These are phyloP conservation scores for Lasiodiplodia hormozganensis DNA, from an alignment of 2,329 filamentous ascomycete species.

Conservation along the genomic window DNA sequence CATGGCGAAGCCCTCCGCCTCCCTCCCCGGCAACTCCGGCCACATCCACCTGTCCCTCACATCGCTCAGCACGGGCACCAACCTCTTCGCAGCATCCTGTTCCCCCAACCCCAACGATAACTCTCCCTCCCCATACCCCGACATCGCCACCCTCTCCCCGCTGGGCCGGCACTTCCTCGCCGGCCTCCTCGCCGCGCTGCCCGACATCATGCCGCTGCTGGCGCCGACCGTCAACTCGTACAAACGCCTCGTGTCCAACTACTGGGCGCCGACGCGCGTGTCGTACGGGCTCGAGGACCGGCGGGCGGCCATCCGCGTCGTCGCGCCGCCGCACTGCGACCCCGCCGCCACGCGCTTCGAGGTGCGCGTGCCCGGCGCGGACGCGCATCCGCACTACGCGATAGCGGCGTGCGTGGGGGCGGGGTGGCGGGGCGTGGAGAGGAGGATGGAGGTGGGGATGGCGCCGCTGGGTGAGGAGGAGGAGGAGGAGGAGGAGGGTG, in stretches of 20 bases:
- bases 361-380: no score
- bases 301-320: no score
- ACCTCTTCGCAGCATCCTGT: background rate
- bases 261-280: background rate
- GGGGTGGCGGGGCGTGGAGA: background rate
- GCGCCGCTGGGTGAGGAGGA: background rate
- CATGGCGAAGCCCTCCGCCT: background rate
- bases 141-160: slow-evolving; percentile 33
- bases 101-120: no score
- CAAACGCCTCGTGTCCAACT: background rate
- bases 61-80: background rate
- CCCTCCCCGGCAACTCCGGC: background rate
- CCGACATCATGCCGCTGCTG: background rate
- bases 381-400: no score
- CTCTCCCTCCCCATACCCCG: background rate
- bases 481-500: background rate
- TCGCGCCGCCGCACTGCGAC: no score
- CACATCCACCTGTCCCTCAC: background rate
- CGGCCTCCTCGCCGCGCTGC: background rate
- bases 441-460: slow-evolving; percentile 23
- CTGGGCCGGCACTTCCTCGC: background rate
- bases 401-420: no score
- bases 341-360: no score
- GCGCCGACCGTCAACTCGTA: background rate
- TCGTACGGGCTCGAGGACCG: no score